Percentiles rank a stretch among this genome's conserved stretches.
phyloP scores from a whole-genome alignment of 176 grass and related monocot genomes.

The Eremochloa ophiuroides region DNA sequence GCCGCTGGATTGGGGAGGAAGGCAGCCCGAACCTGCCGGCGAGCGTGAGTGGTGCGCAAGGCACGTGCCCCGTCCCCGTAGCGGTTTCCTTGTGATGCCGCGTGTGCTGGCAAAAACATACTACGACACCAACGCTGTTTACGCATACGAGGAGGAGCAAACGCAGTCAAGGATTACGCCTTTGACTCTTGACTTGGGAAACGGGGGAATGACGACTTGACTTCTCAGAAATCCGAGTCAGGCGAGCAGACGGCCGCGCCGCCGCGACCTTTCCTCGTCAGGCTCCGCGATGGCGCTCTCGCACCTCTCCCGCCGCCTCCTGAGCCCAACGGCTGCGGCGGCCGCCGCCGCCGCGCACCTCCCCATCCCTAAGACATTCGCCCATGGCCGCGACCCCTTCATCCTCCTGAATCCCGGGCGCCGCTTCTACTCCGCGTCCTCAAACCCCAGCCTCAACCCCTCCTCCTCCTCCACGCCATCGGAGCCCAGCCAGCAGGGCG shows the following conservation, averaged over 20 bases:
- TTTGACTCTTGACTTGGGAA: background rate
- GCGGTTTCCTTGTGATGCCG: background rate
- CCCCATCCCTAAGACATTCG: background rate
- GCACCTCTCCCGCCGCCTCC: slow-evolving; percentile 40
- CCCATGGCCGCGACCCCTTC: slow-evolving; percentile 3
- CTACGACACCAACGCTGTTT: accelerated
- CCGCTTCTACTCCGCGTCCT: slow-evolving; percentile 36
- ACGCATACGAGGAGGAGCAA: background rate
- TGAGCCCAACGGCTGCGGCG: slow-evolving; percentile 17
- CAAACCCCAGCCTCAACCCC: background rate
- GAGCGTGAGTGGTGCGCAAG: background rate
- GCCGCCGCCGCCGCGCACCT: background rate
- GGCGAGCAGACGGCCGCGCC: background rate
- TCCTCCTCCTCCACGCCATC: background rate
- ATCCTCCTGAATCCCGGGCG: slow-evolving; percentile 11
- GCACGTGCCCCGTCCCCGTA: background rate
- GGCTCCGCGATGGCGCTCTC: slow-evolving; percentile 40
- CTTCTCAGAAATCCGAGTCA: background rate
- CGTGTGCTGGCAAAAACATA: background rate
- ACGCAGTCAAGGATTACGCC: background rate
- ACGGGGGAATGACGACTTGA: background rate
- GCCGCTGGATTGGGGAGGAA: slow-evolving; percentile 45
- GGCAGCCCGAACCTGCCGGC: background rate
- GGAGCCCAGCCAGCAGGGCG: background rate
- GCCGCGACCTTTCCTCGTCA: background rate